Conservation (phyloP, 2,329 filamentous ascomycete genomes). For the Scedosporium aurantiacum region DNA sequence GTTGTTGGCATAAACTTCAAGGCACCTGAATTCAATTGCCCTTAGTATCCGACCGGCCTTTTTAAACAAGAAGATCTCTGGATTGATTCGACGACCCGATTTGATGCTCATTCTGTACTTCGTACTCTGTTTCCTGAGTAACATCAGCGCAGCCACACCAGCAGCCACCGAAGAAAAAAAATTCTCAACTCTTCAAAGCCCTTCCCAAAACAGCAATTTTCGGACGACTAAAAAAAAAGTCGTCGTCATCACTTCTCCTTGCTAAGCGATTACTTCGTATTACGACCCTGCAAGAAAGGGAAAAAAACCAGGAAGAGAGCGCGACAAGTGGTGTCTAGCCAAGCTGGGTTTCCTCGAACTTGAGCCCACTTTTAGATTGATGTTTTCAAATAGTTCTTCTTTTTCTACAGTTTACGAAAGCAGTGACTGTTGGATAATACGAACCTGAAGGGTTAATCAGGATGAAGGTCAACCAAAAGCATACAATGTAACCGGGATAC, state of each 20-base stretch:
- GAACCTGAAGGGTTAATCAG: too few species aligned
- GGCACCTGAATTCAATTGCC: not conserved
- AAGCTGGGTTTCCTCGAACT: too few species aligned
- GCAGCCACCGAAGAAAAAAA: not conserved
- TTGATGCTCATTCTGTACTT: too few species aligned
- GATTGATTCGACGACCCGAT: not conserved
- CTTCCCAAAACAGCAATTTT: not conserved
- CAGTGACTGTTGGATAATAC: too few species aligned
- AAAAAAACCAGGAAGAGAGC: too few species aligned
- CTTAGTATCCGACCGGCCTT: not conserved
- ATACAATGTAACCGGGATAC: too few species aligned
- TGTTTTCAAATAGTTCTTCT: too few species aligned
- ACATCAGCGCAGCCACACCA: not conserved
- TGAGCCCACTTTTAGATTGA: too few species aligned
- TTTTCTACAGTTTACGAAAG: too few species aligned
- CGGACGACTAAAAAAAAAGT: not conserved
- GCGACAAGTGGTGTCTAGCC: too few species aligned
- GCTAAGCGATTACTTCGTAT: constrained; percentile 3
- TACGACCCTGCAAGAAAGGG: constrained; percentile 5
- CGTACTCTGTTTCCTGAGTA: too few species aligned
- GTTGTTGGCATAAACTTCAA: not conserved
- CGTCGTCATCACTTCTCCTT: constrained; percentile 5
- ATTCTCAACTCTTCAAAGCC: not conserved
- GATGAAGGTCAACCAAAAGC: too few species aligned
- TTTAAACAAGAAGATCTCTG: not conserved